These are phyloP conservation scores for Sphagnum contortum DNA, from an alignment of 225 moss, liverwort and hornwort species.

Conservation along the genomic window DNA sequence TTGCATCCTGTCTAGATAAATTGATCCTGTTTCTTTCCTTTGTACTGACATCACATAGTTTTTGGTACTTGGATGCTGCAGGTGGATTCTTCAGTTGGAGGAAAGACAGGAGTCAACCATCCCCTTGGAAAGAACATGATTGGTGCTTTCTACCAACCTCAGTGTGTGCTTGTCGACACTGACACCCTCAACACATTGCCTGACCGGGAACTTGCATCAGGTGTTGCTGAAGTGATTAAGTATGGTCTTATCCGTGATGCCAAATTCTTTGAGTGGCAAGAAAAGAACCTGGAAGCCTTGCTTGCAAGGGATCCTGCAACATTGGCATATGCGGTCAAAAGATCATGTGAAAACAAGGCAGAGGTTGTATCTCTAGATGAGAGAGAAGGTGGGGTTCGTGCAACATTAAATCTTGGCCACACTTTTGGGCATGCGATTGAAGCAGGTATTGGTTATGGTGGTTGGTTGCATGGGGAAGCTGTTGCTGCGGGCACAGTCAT, in stretches of 20 bases:
- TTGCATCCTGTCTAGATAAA: no score
- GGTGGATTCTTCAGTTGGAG: slow-evolving; percentile 98
- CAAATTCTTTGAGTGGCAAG: slow-evolving; percentile 89
- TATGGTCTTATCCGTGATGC: slow-evolving; percentile 91
- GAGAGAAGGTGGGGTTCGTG: slow-evolving; percentile 83
- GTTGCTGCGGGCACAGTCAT: slow-evolving; percentile 84
- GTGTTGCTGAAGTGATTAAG: slow-evolving; percentile 87
- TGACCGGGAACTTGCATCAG: slow-evolving; percentile 78
- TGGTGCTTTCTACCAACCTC: slow-evolving; percentile 94
- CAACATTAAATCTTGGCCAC: slow-evolving; percentile 88
- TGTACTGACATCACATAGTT: background rate
- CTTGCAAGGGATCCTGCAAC: slow-evolving; percentile 64
- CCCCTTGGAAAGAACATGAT: slow-evolving; percentile 97
- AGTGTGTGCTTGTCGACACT: slow-evolving; percentile 88
- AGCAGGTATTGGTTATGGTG: slow-evolving; percentile 89
- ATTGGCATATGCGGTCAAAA: slow-evolving; percentile 79
- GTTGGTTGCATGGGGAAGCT: slow-evolving; percentile 97
- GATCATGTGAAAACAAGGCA: slow-evolving; percentile 98
- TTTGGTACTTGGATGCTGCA: slow-evolving; percentile 13
- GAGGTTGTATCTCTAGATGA: slow-evolving; percentile 91
- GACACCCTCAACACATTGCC: slow-evolving; percentile 82
- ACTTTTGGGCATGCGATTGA: slow-evolving; percentile 99
- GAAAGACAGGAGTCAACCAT: slow-evolving; percentile 96
- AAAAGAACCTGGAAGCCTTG: slow-evolving; percentile 80
- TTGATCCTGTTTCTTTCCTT: background rate